Base-by-base conservation (phyloP, 2,329 filamentous ascomycete species). In the Fusarium xyrophilum region DNA sequence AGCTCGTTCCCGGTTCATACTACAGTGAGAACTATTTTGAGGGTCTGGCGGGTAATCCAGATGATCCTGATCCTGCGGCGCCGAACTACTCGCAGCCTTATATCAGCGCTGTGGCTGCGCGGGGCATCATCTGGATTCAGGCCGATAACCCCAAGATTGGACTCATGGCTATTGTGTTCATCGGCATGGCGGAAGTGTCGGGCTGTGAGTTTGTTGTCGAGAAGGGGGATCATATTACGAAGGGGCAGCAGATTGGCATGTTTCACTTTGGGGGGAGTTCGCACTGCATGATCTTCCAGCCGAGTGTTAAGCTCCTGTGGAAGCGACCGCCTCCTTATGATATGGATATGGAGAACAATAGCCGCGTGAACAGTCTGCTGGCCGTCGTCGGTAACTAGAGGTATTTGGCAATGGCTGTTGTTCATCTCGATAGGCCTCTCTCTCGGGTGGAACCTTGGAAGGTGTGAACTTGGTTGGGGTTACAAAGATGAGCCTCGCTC, bases 371-470 rank as follows among this genome's bases (percentile, higher is more conserved):
- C 5, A 48, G 48, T 21, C 21, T 27, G 0, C 8, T 63, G 0
- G 60, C 60, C 5, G 7, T 53, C 15, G 36, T 44, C 1, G 21
- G 21, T 11, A 15, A 48, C 9, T 50, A 48, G 2, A 5, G 0
- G 0, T 4, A 10, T 10, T 3, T 19, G 6, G 5, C 1, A 7
- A 11, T 32, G 0, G 7, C 1, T 6, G 3, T 19, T 13, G 0
- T 6, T 17, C 2, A 2, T 6, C 23, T 2, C 2, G 3, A 12
- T 17, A 3, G 5, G 10, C 3, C 5, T 17, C 1, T 17, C 1
- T 15, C 25, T 10, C 3, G 3, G 23, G 4, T 11, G 6, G 9
- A 28, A 7, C 2, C 4, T 0, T 3, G 1, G 17, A 5, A 6
- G 43, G 0, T 3, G 9, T 9, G n/a, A 0, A 4, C 0, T 8